Conservation (phyloP, 371 early-diverging fungal species). For the Nosema muscidifuracis region DNA sequence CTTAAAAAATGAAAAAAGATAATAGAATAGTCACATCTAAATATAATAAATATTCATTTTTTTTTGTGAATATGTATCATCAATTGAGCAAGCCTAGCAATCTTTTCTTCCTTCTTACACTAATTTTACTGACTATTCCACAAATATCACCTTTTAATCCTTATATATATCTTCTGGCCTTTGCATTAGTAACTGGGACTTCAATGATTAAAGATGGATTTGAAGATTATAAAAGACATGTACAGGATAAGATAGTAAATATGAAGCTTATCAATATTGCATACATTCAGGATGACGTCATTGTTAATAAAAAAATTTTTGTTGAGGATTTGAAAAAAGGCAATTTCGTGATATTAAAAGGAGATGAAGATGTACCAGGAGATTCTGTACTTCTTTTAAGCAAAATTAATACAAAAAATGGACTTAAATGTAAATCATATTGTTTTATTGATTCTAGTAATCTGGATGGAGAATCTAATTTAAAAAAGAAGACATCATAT, state of each 20-base stretch:
- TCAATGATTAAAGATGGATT: constrained; percentile 82
- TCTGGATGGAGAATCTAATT: constrained; percentile 86
- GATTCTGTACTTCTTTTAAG: constrained; percentile 65
- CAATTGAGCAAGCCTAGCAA: constrained; percentile 83
- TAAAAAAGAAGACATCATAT: constrained; percentile 65
- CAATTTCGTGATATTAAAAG: constrained; percentile 63
- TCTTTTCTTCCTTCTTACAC: constrained; percentile 75
- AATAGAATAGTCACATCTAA: constrained; percentile 65
- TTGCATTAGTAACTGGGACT: constrained; percentile 70
- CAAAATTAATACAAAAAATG: constrained; percentile 50
- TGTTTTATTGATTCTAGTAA: constrained; percentile 88
- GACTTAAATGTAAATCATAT: constrained; percentile 65
- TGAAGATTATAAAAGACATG: constrained; percentile 80
- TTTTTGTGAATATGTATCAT: constrained; percentile 79
- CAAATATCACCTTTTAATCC: constrained; percentile 65
- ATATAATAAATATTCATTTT: constrained; percentile 73
- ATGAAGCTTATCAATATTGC: constrained; percentile 60
- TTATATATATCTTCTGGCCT: constrained; percentile 65
- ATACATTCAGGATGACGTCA: not conserved
- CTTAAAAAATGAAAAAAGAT: constrained; percentile 17
- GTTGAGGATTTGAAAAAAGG: constrained; percentile 64
- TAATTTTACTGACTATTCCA: constrained; percentile 79
- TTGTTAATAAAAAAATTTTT: not conserved
- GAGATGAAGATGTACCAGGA: constrained; percentile 66
- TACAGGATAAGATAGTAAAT: constrained; percentile 76